Evolutionary conservation across 768 basidiomycete species (phyloP), one percentile per base, ranked within the genome.

Genomic region (Dictyophora rubrovolvata): DNA sequence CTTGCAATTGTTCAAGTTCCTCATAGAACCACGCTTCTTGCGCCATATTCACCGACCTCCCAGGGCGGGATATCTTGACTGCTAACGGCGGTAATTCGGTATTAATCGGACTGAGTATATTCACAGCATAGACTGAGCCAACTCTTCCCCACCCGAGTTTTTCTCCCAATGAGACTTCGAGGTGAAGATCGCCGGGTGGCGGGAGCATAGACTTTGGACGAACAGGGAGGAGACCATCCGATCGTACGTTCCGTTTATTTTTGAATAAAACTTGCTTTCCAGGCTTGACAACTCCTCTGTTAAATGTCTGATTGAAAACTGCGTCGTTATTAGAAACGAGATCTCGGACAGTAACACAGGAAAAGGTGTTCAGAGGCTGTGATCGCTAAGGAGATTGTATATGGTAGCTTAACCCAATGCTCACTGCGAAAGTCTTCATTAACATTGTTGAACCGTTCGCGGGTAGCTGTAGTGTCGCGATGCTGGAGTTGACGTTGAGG

Each of bases 21-120:
- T 60, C 60, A 22, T 60, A 60, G 33, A 60, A 60, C 60, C 60
- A 60, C 6, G 60, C 54, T 28, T 60, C 60, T 34, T 37, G 9
- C 17, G 20, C 53, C 53, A 53, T 34, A 33, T 51, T 18, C 17
- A 23, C 50, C 11, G 53, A 53, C 1, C 28, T 18, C 5, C 28
- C 18, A 17, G 20, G 53, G 18, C 33, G 16, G 4, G 53, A 33
- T 33, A 53, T 12, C 28, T 53, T 53, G 6, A 53, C 37, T 5
- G 23, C 53, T 5, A 53, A 21, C 18, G 53, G 22, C 11, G 53
- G 53, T 17, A 53, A 20, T 8, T n/a, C 20, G n/a, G 17, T 17
- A 52, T 52, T 7, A 5, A 23, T 1, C 16, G 20, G 12, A 4
- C 4, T 12, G n/a, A 42, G 42, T 42, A 42, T 4, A 42, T 14